Conservation (phyloP, 2,329 filamentous ascomycete genomes). For the Aspergillus candidus region DNA sequence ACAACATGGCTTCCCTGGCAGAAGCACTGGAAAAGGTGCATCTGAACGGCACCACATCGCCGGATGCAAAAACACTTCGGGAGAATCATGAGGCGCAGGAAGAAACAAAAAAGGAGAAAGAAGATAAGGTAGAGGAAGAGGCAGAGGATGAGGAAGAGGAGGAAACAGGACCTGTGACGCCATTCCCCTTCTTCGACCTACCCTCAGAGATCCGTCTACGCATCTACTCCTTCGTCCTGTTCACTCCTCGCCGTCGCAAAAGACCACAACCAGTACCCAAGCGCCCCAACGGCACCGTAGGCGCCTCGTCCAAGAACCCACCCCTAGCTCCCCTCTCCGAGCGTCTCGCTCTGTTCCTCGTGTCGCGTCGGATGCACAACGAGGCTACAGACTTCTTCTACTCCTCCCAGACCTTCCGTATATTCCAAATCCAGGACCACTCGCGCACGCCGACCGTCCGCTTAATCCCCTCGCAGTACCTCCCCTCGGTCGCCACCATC, state of each 20-base stretch:
- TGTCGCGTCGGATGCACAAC: conserved; percentile 41
- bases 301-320: conserved; percentile 33
- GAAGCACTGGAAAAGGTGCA: conserved; percentile 18
- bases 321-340: conserved; percentile 27
- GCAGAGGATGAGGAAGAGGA: conserved; percentile 13
- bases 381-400: conserved; percentile 50
- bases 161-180: conserved; percentile 10
- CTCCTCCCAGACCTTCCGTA: conserved; percentile 46
- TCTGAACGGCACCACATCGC: conserved; percentile 14
- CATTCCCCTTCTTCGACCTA: conserved; percentile 49
- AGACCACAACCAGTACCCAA: conserved; percentile 4
- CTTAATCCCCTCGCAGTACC: conserved; percentile 47
- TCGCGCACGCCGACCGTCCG: conserved; percentile 40
- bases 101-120: conserved; percentile 9
- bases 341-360: conserved; percentile 36
- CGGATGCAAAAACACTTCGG: no score
- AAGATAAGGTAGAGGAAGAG: conserved; percentile 11
- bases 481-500: conserved; percentile 46
- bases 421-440: conserved; percentile 49
- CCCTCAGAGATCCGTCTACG: conserved; percentile 49
- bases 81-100: no score
- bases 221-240: conserved; percentile 44
- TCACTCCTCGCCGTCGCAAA: conserved; percentile 27
- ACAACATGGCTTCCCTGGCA: conserved; percentile 17
- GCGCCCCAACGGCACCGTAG: conserved; percentile 28